Conservation (phyloP, 192 early-diverging fungal genomes). For the Glomus cerebriforme region DNA sequence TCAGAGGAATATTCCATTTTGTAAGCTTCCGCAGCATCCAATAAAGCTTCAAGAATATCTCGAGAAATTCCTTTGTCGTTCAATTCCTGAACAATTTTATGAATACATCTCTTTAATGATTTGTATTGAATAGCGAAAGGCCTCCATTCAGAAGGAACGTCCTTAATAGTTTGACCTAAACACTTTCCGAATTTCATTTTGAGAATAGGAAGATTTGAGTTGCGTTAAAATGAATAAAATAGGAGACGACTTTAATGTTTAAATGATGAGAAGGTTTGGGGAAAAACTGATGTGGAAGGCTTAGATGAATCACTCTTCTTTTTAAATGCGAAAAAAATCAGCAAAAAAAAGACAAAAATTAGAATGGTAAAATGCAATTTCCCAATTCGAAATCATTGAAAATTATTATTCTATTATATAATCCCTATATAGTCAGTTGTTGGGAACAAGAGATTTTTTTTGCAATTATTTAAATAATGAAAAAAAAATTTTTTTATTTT, state of each 20-base stretch:
- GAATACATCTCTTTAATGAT: slow-evolving; percentile 70
- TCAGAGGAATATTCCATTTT: slow-evolving; percentile 34
- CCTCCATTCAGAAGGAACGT: slow-evolving; percentile 72
- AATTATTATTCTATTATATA: too few species aligned
- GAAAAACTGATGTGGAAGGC: too few species aligned
- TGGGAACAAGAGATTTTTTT: neutral
- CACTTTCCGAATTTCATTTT: slow-evolving; percentile 78
- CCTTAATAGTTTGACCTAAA: slow-evolving; percentile 63
- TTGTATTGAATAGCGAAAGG: slow-evolving; percentile 80
- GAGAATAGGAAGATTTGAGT: neutral
- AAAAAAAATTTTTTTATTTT: neutral
- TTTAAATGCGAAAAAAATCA: too few species aligned
- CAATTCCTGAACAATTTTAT: slow-evolving; percentile 70
- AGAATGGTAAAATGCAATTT: too few species aligned
- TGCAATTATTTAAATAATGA: neutral
- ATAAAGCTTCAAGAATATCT: slow-evolving; percentile 35
- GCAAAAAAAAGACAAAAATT: too few species aligned
- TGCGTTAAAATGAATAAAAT: neutral
- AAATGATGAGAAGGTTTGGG: too few species aligned
- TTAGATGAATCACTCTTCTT: too few species aligned
- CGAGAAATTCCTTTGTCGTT: slow-evolving; percentile 50
- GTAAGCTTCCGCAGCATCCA: slow-evolving; percentile 33
- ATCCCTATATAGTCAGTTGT: too few species aligned
- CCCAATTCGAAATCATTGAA: too few species aligned
- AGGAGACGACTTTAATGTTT: neutral